phyloP scores from a whole-genome alignment of 345 rosid genomes.

The Salix udensis region DNA sequence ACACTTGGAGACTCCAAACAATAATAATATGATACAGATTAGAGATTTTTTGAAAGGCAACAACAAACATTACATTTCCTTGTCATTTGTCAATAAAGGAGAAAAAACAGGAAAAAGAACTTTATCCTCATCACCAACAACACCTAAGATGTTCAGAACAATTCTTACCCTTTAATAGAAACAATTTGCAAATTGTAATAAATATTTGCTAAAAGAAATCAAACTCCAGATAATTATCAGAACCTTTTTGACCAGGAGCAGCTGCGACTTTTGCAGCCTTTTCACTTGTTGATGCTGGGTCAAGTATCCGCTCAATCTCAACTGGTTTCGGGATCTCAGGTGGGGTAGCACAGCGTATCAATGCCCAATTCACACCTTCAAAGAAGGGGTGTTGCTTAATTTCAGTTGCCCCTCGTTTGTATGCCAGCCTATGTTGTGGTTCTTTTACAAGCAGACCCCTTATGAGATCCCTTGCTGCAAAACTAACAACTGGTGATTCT shows the following conservation, averaged over 20 bases:
- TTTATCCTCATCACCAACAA: conserved; percentile 33
- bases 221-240: conserved; percentile 80
- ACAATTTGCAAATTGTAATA: conserved; percentile 23
- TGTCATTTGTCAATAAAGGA: conserved; percentile 32
- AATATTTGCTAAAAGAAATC: conserved; percentile 72
- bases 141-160: conserved; percentile 33
- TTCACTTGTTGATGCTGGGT: conserved; percentile 45
- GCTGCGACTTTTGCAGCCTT: conserved; percentile 35
- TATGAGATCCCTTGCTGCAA: conserved; percentile 80
- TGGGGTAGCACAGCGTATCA: conserved; percentile 82
- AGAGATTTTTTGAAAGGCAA: conserved; percentile 16
- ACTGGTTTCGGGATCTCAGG: conserved; percentile 85
- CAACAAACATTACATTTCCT: conserved; percentile 35
- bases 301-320: conserved; percentile 49
- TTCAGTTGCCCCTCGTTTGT: conserved; percentile 88
- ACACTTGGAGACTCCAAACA: background rate
- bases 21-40: conserved; percentile 17
- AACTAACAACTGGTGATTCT: conserved; percentile 70
- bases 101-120: conserved; percentile 7
- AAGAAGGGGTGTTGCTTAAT: conserved; percentile 90
- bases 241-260: conserved; percentile 54
- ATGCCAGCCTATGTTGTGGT: conserved; percentile 78
- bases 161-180: conserved; percentile 38
- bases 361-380: conserved; percentile 92
- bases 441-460: conserved; percentile 77